Percentiles rank a stretch among this genome's conserved stretches.
Conservation (phyloP, 2,329 filamentous ascomycete genomes). For the Fusarium sublunatum region DNA sequence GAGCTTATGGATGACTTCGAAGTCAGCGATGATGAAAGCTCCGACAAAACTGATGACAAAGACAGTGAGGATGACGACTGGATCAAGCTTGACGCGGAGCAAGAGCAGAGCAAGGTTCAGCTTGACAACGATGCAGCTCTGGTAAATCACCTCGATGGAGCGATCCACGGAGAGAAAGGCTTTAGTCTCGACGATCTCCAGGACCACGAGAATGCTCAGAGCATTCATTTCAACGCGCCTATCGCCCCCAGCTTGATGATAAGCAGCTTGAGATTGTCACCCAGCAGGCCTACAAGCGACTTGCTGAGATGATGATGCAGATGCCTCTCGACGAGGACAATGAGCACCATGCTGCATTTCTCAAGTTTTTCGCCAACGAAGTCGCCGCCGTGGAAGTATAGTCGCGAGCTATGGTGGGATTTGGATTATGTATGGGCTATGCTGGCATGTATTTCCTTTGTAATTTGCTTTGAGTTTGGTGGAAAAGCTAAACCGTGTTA, state of each 20-base stretch:
- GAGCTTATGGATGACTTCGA: neutral
- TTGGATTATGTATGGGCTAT: no score
- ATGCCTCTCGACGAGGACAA: neutral
- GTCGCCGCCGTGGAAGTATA: neutral
- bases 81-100: neutral
- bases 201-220: neutral
- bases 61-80: neutral
- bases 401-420: no score
- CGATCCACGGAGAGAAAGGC: neutral
- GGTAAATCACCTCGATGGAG: neutral
- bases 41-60: neutral
- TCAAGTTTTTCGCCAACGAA: neutral
- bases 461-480: neutral
- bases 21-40: neutral
- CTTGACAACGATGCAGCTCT: neutral
- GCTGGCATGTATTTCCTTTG: no score
- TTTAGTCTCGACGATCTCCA: neutral
- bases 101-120: neutral
- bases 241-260: neutral
- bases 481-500: no score
- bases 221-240: neutral
- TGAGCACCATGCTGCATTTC: neutral
- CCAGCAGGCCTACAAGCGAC: neutral
- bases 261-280: neutral
- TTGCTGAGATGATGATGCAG: neutral